phyloP scores from a whole-genome alignment of 1,284 basidiomycete genomes.

The Irpex lacteus region DNA sequence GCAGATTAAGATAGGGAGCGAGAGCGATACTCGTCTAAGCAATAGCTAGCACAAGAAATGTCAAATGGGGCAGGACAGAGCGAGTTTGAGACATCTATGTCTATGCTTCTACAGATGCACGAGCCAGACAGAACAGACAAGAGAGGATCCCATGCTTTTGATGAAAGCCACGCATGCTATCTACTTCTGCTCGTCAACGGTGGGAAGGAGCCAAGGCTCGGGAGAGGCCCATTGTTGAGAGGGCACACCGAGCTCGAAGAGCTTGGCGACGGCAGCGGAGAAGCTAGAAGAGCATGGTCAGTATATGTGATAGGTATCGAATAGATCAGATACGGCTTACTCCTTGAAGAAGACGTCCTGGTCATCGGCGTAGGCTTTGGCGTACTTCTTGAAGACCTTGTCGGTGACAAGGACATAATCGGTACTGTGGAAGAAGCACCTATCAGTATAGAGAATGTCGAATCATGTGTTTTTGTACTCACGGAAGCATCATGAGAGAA shows the following conservation, averaged over 20 bases:
- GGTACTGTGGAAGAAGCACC: constrained; percentile 43
- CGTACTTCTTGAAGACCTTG: constrained; percentile 86
- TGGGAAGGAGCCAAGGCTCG: constrained; percentile 74
- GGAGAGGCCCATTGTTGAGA: constrained; percentile 65
- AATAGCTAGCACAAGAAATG: too few relatives aligned
- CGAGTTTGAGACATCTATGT: background rate
- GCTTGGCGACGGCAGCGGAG: constrained; percentile 67
- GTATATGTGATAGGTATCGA: constrained; percentile 4
- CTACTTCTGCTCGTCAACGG: constrained; percentile 52
- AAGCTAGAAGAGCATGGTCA: constrained; percentile 56
- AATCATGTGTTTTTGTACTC: constrained; percentile 27
- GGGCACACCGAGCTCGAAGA: constrained; percentile 91
- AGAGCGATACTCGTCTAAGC: too few relatives aligned
- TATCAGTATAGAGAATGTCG: background rate
- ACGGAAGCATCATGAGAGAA: constrained; percentile 95
- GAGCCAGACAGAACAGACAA: background rate
- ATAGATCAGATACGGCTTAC: constrained; percentile 41
- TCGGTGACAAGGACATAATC: constrained; percentile 84
- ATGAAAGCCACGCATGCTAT: background rate
- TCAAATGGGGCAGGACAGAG: too few relatives aligned
- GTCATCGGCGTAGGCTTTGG: constrained; percentile 81
- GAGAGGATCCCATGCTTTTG: background rate
- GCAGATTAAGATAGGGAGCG: too few relatives aligned
- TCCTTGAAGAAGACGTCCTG: constrained; percentile 88
- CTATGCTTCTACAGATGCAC: background rate